Conservation (phyloP, 306 rosid genomes). For the Vigna radiata region DNA sequence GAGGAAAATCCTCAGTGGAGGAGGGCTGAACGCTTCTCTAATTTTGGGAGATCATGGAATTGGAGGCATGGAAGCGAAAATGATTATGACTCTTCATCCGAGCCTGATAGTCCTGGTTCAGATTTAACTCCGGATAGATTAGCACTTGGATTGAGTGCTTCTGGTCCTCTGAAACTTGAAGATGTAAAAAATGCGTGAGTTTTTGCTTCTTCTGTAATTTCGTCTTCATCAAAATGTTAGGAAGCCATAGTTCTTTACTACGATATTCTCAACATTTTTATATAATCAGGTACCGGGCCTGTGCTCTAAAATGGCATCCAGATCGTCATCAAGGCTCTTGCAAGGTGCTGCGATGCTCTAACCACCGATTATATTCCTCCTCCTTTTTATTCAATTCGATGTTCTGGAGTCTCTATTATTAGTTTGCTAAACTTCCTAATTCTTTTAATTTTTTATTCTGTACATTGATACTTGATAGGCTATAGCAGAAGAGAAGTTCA, state of each 20-base stretch:
- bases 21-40: constrained; percentile 56
- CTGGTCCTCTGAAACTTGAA: constrained; percentile 74
- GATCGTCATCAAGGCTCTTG: constrained; percentile 91
- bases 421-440: neutral
- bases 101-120: constrained; percentile 51
- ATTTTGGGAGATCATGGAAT: constrained; percentile 58
- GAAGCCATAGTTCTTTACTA: neutral
- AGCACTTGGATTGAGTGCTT: constrained; percentile 74
- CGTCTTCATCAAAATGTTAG: constrained; percentile 1
- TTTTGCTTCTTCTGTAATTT: constrained; percentile 36
- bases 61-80: constrained; percentile 55
- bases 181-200: constrained; percentile 85
- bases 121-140: constrained; percentile 57
- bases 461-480: constrained; percentile 44
- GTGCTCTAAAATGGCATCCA: constrained; percentile 92
- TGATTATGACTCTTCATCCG: constrained; percentile 58
- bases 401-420: constrained; percentile 6
- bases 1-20: constrained; percentile 77
- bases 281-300: constrained; percentile 63
- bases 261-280: neutral
- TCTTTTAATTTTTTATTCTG: neutral
- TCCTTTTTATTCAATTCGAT: constrained; percentile 3
- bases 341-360: constrained; percentile 56
- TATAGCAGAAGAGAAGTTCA: constrained; percentile 84
- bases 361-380: neutral